A percentile compares a stretch with the other conserved stretches of the same genome.
These are phyloP conservation scores for Penicillium sp. DNA, from an alignment of 2,329 filamentous ascomycete genomes.

Conservation along the genomic window DNA sequence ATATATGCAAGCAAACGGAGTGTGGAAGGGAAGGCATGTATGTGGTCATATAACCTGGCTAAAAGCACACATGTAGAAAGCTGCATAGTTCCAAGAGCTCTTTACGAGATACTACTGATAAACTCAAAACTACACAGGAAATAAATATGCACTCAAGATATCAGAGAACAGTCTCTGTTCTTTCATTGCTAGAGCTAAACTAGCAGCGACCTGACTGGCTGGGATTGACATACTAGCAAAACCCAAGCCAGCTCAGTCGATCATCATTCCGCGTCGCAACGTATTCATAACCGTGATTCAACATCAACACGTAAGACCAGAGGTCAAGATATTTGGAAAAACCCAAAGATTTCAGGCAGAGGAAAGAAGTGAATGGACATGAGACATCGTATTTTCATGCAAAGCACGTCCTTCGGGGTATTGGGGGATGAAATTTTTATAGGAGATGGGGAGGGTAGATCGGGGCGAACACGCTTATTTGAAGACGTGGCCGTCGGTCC, in stretches of 20 bases:
- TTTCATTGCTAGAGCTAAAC: conserved; percentile 17
- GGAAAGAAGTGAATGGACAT: conserved; percentile 7
- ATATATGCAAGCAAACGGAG: not conserved
- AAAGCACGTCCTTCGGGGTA: conserved; percentile 15
- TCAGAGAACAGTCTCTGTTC: conserved; percentile 6
- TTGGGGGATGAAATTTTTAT: conserved; percentile 14
- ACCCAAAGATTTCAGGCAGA: conserved; percentile 5
- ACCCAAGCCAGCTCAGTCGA: conserved; percentile 5
- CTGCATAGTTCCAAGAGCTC: not conserved
- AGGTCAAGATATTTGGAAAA: conserved; percentile 14
- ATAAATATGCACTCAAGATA: not conserved
- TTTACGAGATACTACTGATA: not conserved
- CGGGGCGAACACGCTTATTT: conserved; percentile 58
- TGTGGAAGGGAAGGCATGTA: not conserved
- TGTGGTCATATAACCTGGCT: not conserved
- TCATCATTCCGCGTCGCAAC: conserved; percentile 22
- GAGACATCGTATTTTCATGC: conserved; percentile 5
- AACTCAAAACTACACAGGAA: not conserved
- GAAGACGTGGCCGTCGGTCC: conserved; percentile 94
- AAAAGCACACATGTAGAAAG: not conserved
- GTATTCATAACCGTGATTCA: conserved; percentile 22
- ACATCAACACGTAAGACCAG: conserved; percentile 20
- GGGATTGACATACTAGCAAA: conserved; percentile 3
- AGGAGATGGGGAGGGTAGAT: conserved; percentile 3
- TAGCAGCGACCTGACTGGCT: conserved; percentile 14